Base-by-base conservation (phyloP, 768 basidiomycete genomes). In the Panellus pusillus region DNA sequence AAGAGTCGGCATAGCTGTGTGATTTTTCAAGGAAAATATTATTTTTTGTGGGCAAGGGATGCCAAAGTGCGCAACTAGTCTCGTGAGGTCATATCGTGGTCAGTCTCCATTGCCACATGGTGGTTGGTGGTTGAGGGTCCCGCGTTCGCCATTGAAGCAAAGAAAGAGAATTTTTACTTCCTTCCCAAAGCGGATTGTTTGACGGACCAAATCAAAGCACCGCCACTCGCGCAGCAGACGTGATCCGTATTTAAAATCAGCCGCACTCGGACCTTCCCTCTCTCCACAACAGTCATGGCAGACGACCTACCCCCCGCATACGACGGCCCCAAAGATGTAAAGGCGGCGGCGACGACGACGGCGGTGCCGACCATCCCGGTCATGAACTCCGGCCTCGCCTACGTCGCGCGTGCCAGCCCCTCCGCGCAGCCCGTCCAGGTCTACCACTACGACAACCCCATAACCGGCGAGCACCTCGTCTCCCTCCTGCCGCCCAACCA, bases 1-100 rank as follows among this genome's bases (percentile, higher is more conserved):
- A 96, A 19, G 93, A 96, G 71, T 96, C 93, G 52, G 93, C 93
- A 79, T 95, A 93, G 77, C 91, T 93, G 72, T 61, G 24, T 24
- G 24, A 24, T 24, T 24, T 24, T 24, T 3, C 24, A 24, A 24
- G 24, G 24, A 54, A 35, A 52, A 43, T 38, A 74, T 65, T 64
- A 62, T 53, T 66, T 63, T 45, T 44, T 44, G 61, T 44, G 44
- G 41, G 56, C 45, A 68, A 57, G 57, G 57, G 64, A 58, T 67
- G 57, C 54, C 61, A 64, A 69, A 61, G 61, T 66, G 77, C 78
- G 83, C 79, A 80, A 88, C 90, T 93, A 93, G 81, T 93, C 90
- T 78, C 79, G 81, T 20, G 90, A 93, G 45, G 90, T 93, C 90
- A 93, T 89, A 60, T 80, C 75, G 36, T 74, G 74, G 14, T 55